Percentiles rank a stretch among this genome's conserved stretches.
Evolutionary conservation across 2,329 filamentous ascomycete genomes (phyloP).

Genomic region (Sporothrix dimorphospora): DNA sequence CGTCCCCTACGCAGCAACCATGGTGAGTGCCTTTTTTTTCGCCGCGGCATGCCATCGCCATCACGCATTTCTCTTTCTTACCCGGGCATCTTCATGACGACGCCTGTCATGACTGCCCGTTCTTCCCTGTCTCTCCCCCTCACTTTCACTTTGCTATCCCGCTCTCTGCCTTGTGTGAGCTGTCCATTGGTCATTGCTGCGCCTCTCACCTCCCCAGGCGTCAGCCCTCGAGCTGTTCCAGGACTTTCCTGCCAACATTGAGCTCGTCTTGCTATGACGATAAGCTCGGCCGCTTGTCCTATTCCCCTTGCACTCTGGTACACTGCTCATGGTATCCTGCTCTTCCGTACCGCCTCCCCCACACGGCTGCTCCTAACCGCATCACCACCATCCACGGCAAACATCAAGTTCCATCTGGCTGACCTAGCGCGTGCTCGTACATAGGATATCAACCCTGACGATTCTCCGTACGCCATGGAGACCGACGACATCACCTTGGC

Average conservation of each 20-base stretch:
- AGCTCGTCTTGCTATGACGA: background rate
- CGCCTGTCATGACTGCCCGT: background rate
- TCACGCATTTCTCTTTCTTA: background rate
- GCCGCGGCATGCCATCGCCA: background rate
- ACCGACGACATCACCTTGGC: constrained; percentile 56
- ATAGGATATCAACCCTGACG: constrained; percentile 47
- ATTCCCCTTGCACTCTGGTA: no score
- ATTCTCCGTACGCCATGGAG: constrained; percentile 60
- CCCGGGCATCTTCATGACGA: background rate
- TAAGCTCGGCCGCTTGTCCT: background rate
- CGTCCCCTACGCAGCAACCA: background rate
- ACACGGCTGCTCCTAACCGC: background rate
- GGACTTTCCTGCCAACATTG: background rate
- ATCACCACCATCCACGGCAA: background rate
- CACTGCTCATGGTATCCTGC: background rate
- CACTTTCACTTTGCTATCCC: background rate
- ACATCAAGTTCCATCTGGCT: constrained; percentile 18
- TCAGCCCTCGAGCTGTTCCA: background rate
- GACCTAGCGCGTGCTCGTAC: constrained; percentile 37
- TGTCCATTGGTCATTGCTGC: constrained; percentile 7
- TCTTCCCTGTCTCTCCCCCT: background rate
- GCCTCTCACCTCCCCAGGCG: background rate
- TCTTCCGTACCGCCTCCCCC: background rate
- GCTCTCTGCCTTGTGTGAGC: background rate
- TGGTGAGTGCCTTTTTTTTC: constrained; percentile 16